Evolutionary conservation across 2,329 filamentous ascomycete species (phyloP).

Genomic region (Aspergillus chevalieri): DNA sequence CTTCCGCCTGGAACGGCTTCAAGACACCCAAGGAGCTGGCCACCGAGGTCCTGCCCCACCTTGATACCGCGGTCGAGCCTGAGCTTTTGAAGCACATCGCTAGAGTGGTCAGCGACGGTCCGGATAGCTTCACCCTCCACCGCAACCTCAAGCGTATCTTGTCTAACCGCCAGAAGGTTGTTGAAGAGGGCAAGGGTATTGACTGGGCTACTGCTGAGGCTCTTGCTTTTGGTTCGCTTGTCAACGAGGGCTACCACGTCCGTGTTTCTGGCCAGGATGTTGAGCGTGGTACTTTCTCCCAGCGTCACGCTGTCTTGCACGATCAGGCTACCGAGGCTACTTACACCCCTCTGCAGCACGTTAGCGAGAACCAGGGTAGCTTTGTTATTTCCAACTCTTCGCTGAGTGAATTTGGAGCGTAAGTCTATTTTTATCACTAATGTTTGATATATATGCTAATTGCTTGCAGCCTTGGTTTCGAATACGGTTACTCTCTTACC

Average conservation of each 20-base stretch:
- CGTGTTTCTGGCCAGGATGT: slow-evolving; percentile 98
- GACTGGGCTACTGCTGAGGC: slow-evolving; percentile 98
- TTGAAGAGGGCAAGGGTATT: slow-evolving; percentile 86
- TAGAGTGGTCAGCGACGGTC: slow-evolving; percentile 67
- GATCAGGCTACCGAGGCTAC: slow-evolving; percentile 92
- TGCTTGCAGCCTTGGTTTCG: slow-evolving; percentile 74
- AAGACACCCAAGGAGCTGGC: slow-evolving; percentile 97
- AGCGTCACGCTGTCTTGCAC: slow-evolving; percentile 94
- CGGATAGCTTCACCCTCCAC: slow-evolving; percentile 83
- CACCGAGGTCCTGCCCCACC: slow-evolving; percentile 86
- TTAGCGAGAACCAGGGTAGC: slow-evolving; percentile 85
- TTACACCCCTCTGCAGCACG: slow-evolving; percentile 84
- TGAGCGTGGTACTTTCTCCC: slow-evolving; percentile 98
- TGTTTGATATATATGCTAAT: too few species aligned
- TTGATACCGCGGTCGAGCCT: slow-evolving; percentile 71
- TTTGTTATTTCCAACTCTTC: slow-evolving; percentile 98
- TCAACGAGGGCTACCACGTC: slow-evolving; percentile 90
- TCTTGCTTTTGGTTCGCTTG: slow-evolving; percentile 85
- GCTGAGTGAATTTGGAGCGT: slow-evolving; percentile 62
- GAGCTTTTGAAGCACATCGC: slow-evolving; percentile 75
- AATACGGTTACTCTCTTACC: slow-evolving; percentile 96
- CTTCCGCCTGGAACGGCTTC: slow-evolving; percentile 98
- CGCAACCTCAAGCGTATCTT: slow-evolving; percentile 97
- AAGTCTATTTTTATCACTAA: too few species aligned
- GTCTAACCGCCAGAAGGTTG: slow-evolving; percentile 79